These are phyloP conservation scores for Apiotrichum laibachii DNA, from an alignment of 1,284 basidiomycete species.

Conservation along the genomic window DNA sequence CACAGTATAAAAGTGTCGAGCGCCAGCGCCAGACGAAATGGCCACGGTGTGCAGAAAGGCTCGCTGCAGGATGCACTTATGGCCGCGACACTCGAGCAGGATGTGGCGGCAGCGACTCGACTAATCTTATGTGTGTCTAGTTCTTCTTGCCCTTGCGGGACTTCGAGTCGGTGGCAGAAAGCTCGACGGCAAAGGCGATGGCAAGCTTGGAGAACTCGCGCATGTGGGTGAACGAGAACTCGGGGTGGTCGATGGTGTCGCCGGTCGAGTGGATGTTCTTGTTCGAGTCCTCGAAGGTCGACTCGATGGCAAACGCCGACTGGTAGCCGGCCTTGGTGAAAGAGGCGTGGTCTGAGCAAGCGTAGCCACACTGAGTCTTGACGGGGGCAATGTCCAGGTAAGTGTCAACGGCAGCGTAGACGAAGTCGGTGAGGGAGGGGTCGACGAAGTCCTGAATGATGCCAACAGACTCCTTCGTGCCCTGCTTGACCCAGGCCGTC, in stretches of 20 bases:
- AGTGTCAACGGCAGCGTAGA: constrained; percentile 65
- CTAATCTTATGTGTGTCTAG: background rate
- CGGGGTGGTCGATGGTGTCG: constrained; percentile 79
- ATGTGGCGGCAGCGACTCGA: background rate
- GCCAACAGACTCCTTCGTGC: constrained; percentile 81
- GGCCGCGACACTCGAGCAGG: background rate
- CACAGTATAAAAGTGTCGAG: background rate
- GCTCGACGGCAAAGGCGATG: constrained; percentile 76
- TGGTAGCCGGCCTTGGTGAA: constrained; percentile 83
- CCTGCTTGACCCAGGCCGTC: constrained; percentile 88
- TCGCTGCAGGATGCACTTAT: constrained; percentile 7
- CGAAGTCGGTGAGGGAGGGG: constrained; percentile 65
- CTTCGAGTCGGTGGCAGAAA: constrained; percentile 40
- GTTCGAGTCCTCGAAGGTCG: constrained; percentile 57
- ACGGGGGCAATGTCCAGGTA: constrained; percentile 59
- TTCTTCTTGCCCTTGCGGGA: background rate
- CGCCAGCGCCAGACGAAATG: background rate
- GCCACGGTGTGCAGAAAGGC: background rate
- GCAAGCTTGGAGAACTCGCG: constrained; percentile 78
- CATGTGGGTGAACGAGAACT: constrained; percentile 70
- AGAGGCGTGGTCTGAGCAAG: constrained; percentile 79
- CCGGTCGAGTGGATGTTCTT: constrained; percentile 74
- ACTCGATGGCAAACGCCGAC: constrained; percentile 68
- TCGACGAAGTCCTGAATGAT: constrained; percentile 87
- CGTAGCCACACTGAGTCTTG: constrained; percentile 77